A percentile compares a stretch with the other conserved stretches of the same genome.
Evolutionary conservation across 1,284 basidiomycete species (phyloP).

Genomic region (Phenoliferia sp.): DNA sequence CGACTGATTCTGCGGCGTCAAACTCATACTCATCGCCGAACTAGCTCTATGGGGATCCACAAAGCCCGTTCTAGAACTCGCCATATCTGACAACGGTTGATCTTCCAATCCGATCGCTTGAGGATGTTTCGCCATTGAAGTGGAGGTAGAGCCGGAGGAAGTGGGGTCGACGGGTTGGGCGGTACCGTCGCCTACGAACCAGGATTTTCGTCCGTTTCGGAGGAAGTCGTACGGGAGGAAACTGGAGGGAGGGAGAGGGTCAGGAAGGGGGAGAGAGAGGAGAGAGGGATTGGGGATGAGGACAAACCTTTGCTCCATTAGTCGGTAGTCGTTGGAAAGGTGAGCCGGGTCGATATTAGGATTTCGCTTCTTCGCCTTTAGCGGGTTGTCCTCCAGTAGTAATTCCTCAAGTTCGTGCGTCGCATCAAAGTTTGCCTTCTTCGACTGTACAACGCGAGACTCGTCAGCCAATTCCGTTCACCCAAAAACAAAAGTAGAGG

Average conservation of each 20-base stretch:
- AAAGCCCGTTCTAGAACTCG: background rate
- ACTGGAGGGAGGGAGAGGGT: slow-evolving; percentile 1
- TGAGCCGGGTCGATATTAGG: slow-evolving; percentile 79
- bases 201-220: slow-evolving; percentile 15
- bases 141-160: background rate
- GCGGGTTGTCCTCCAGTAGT: slow-evolving; percentile 89
- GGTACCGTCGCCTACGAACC: slow-evolving; percentile 24
- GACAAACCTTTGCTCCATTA: slow-evolving; percentile 92
- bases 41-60: background rate
- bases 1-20: background rate
- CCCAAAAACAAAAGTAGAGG: slow-evolving; percentile 5
- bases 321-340: slow-evolving; percentile 81
- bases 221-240: slow-evolving; percentile 30
- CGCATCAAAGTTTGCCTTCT: slow-evolving; percentile 99
- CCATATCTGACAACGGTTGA: slow-evolving; percentile 24
- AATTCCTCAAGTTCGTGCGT: slow-evolving; percentile 96
- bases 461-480: background rate
- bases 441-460: slow-evolving; percentile 56
- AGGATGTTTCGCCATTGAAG: background rate
- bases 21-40: background rate
- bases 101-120: slow-evolving; percentile 18
- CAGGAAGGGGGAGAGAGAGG: background rate
- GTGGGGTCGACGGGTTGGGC: background rate
- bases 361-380: slow-evolving; percentile 90
- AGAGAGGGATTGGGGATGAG: background rate